phyloP scores from a whole-genome alignment of 345 rosid genomes.

The Rhizophora apiculata region DNA sequence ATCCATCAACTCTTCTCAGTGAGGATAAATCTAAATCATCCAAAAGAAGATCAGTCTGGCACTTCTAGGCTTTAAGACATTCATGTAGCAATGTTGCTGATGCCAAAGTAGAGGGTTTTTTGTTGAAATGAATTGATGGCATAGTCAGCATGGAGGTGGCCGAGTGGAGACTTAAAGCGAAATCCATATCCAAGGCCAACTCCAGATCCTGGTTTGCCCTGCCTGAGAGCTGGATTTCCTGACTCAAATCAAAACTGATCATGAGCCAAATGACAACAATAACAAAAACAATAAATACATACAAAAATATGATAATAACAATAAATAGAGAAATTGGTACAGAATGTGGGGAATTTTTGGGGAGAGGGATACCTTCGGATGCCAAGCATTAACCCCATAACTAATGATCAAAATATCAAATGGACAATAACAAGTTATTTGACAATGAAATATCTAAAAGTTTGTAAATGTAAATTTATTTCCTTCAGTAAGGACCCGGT shows the following conservation, averaged over 20 bases:
- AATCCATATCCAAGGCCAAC: slow-evolving; percentile 69
- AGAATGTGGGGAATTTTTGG: too few species aligned
- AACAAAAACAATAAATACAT: background rate
- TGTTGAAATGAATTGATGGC: slow-evolving; percentile 74
- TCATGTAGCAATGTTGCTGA: slow-evolving; percentile 71
- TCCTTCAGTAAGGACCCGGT: too few species aligned
- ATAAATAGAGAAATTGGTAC: too few species aligned
- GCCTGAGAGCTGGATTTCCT: slow-evolving; percentile 89
- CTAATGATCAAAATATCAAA: too few species aligned
- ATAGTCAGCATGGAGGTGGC: slow-evolving; percentile 64
- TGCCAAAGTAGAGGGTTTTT: slow-evolving; percentile 75
- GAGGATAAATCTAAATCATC: background rate
- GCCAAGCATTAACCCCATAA: background rate
- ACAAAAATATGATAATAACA: background rate
- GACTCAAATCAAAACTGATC: slow-evolving; percentile 14
- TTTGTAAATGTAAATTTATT: too few species aligned
- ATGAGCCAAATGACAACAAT: background rate
- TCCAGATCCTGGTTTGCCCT: slow-evolving; percentile 84
- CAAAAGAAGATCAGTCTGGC: background rate
- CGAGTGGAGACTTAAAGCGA: slow-evolving; percentile 62
- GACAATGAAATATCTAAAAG: too few species aligned
- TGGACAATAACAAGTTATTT: too few species aligned
- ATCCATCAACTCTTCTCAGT: slow-evolving; percentile 8
- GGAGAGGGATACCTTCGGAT: background rate
- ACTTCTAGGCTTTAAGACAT: slow-evolving; percentile 4